Conservation (phyloP, 2,329 filamentous ascomycete genomes). For the Paecilomyces formosus region DNA sequence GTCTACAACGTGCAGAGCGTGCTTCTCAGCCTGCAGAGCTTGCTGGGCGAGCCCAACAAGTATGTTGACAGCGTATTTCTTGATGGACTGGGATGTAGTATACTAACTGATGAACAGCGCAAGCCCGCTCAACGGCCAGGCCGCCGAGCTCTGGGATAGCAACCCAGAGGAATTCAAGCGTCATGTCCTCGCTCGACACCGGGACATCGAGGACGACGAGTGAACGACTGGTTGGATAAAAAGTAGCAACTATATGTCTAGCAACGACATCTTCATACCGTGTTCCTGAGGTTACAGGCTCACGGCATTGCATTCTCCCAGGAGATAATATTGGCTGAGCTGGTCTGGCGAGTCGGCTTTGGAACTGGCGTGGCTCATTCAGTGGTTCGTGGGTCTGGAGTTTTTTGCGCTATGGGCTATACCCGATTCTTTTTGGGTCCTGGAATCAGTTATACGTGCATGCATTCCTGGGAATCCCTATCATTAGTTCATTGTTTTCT, state of each 20-base stretch:
- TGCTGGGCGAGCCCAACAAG: slow-evolving; percentile 98
- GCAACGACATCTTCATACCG: not conserved
- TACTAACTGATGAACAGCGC: slow-evolving; percentile 49
- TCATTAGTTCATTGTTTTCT: not conserved
- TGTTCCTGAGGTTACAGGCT: not conserved
- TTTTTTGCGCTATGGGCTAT: slow-evolving; percentile 3
- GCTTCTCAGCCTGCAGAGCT: slow-evolving; percentile 83
- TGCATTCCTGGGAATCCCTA: slow-evolving; percentile 5
- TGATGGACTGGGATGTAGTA: not conserved
- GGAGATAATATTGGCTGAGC: not conserved
- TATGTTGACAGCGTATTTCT: slow-evolving; percentile 39
- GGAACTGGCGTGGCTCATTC: not conserved
- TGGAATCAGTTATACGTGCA: not conserved
- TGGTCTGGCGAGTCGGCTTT: not conserved
- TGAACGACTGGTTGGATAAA: slow-evolving; percentile 11
- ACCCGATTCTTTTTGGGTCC: not conserved
- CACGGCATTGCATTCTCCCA: slow-evolving; percentile 3
- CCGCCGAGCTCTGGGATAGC: slow-evolving; percentile 91
- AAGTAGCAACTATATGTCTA: not conserved
- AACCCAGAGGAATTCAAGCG: slow-evolving; percentile 81
- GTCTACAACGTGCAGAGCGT: slow-evolving; percentile 96
- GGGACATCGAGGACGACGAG: slow-evolving; percentile 46
- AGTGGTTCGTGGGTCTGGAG: slow-evolving; percentile 3
- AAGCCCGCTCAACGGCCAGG: slow-evolving; percentile 91
- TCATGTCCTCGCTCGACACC: slow-evolving; percentile 56